A percentile compares a stretch with the other conserved stretches of the same genome.
Evolutionary conservation across 2,329 filamentous ascomycete species (phyloP).

Genomic region (Elsinoe ampelina): DNA sequence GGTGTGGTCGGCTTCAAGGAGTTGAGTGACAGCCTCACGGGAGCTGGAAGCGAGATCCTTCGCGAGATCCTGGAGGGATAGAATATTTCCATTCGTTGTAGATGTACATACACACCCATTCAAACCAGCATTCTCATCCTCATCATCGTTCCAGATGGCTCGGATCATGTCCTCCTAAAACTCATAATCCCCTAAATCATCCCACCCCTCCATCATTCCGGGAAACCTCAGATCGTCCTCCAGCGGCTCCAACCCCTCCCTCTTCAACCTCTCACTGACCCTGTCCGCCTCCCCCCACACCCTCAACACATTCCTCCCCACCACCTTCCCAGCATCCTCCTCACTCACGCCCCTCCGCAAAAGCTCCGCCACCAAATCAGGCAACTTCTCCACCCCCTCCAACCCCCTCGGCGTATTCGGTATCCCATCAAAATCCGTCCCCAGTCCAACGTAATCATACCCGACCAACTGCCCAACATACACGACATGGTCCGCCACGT

Average conservation of each 20-base stretch:
- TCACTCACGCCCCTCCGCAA: conserved; percentile 65
- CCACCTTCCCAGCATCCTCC: conserved; percentile 62
- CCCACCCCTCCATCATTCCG: neutral
- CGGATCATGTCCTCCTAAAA: neutral
- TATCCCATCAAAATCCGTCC: conserved; percentile 84
- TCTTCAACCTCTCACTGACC: conserved; percentile 59
- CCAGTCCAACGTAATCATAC: conserved; percentile 78
- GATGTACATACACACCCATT: neutral
- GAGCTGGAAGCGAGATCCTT: conserved; percentile 28
- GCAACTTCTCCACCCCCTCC: conserved; percentile 78
- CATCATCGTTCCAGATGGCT: neutral
- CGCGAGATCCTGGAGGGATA: conserved; percentile 28
- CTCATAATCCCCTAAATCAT: neutral
- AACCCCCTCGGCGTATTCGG: conserved; percentile 57
- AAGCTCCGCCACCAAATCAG: conserved; percentile 66
- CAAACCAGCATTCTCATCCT: neutral
- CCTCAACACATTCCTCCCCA: conserved; percentile 69
- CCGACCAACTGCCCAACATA: conserved; percentile 78
- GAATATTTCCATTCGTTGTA: neutral
- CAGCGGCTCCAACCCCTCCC: conserved; percentile 30
- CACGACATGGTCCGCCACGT: conserved; percentile 70
- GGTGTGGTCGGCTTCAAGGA: conserved; percentile 29
- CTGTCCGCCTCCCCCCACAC: conserved; percentile 75
- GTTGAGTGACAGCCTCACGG: conserved; percentile 25
- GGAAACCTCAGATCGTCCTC: conserved; percentile 32